Percentiles rank a stretch among this genome's conserved stretches.
These are phyloP conservation scores for Misopates orontium DNA, from an alignment of 257 asterid genomes.

Conservation along the genomic window DNA sequence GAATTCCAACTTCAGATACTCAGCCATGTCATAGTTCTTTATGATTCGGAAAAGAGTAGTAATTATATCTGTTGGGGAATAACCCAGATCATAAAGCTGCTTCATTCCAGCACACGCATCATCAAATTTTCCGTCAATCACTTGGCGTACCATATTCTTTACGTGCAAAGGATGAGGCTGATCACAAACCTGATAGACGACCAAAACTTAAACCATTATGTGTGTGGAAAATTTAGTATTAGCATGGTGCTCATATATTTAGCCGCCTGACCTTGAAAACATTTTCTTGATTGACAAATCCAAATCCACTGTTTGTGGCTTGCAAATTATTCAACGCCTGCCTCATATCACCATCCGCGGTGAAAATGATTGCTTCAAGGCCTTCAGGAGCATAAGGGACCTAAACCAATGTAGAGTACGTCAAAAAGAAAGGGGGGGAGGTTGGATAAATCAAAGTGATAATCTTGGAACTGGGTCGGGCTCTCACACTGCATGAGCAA, in stretches of 20 bases:
- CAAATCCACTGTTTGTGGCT: slow-evolving; percentile 95
- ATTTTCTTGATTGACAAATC: slow-evolving; percentile 92
- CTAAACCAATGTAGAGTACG: slow-evolving; percentile 52
- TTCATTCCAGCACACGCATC: slow-evolving; percentile 89
- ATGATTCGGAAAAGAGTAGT: slow-evolving; percentile 92
- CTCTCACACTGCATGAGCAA: background rate
- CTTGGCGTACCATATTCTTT: slow-evolving; percentile 85
- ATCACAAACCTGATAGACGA: slow-evolving; percentile 72
- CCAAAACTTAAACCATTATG: slow-evolving; percentile 3
- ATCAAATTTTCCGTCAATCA: slow-evolving; percentile 86
- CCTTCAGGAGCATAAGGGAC: slow-evolving; percentile 96
- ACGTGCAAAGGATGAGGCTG: slow-evolving; percentile 98
- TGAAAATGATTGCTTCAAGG: slow-evolving; percentile 93
- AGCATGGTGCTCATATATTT: slow-evolving; percentile 11
- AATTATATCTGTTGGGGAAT: slow-evolving; percentile 96
- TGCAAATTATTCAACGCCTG: slow-evolving; percentile 97
- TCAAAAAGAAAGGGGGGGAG: too few relatives aligned
- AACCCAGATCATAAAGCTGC: slow-evolving; percentile 91
- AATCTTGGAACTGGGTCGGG: background rate
- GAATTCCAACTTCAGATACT: slow-evolving; percentile 86
- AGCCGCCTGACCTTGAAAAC: slow-evolving; percentile 79
- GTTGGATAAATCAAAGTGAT: background rate
- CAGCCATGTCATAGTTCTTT: slow-evolving; percentile 91
- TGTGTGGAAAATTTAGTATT: slow-evolving; percentile 4
- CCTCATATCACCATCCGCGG: slow-evolving; percentile 99